Evolutionary conservation across 352 stramenopile genomes (phyloP), one percentile per base, ranked within the genome.

Genomic region (Phytopythium ostracodes): DNA sequence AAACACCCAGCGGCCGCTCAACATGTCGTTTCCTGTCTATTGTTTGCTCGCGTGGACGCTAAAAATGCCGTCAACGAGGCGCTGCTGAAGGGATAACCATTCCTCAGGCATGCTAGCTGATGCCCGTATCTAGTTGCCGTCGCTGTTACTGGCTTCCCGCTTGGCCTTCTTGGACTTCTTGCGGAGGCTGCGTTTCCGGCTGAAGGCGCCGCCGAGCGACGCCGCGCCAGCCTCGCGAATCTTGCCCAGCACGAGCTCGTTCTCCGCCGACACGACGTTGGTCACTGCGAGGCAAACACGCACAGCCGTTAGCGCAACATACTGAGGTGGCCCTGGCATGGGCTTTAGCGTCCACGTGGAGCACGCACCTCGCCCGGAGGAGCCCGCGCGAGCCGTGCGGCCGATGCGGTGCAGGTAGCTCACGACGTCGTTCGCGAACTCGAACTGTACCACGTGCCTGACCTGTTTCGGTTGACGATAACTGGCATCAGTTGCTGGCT

Each of bases 321-420:
- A 38, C 10, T 38, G 29, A 33, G 33, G n/a, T n/a, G n/a, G n/a
- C n/a, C n/a, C n/a, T n/a, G 33, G 33, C 33, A 38, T 11, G 33
- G 14, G 33, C 7, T 38, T 10, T 22, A 44, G 17, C 20, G 40
- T 9, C n/a, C 6, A 44, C 17, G 2, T 22, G 15, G 15, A 18
- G 10, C 17, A 38, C 62, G 11, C 62, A 87, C 77, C 75, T 72
- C 75, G 77, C n/a, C 85, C 85, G 1, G 62, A 40, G 8, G 74
- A 68, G 4, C 81, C 81, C 25, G 79, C 81, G 20, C 82, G 82
- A 15, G 73, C 85, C 4, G 85, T 94, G 46, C 82, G 82, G 2
- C 85, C 85, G 50, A 91, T 89, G 63, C 85, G 82, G 60, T 94
- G 85, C 47, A 94, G 71, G 50, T 91, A 87, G 59, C 79, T 90